A percentile compares a stretch with the other conserved stretches of the same genome.
Conservation (phyloP, 257 asterid species). For the Verbascum thapsus region DNA sequence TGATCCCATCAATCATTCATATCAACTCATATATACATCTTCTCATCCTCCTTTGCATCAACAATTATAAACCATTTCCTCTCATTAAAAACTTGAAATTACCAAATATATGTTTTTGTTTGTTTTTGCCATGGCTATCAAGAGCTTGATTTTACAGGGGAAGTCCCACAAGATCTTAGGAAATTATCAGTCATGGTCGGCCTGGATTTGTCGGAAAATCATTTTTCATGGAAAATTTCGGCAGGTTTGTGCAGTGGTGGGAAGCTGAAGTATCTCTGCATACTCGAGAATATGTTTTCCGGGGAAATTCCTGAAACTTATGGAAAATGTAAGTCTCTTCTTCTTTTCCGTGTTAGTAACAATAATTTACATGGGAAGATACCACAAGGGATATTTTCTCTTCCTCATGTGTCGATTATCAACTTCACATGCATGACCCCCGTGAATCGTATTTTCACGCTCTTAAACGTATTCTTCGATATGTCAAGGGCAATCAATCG, state of each 20-base stretch:
- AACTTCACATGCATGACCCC: no score
- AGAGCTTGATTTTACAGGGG: slow-evolving; percentile 57
- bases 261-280: slow-evolving; percentile 62
- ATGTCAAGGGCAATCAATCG: no score
- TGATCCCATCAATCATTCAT: slow-evolving; percentile 41
- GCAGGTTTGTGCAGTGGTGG: slow-evolving; percentile 69
- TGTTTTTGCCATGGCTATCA: no score
- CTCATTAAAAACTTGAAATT: not conserved
- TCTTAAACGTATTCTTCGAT: no score
- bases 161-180: slow-evolving; percentile 70
- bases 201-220: slow-evolving; percentile 85
- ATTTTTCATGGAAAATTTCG: slow-evolving; percentile 65
- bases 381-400: slow-evolving; percentile 67
- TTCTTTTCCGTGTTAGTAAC: slow-evolving; percentile 73
- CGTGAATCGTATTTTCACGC: no score
- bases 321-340: slow-evolving; percentile 58
- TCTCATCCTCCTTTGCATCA: no score
- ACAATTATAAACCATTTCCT: slow-evolving; percentile 16
- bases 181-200: slow-evolving; percentile 52
- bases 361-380: slow-evolving; percentile 64
- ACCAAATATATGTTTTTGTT: no score
- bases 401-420: slow-evolving; percentile 71
- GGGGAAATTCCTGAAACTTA: slow-evolving; percentile 72
- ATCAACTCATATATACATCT: slow-evolving; percentile 48
- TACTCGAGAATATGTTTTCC: slow-evolving; percentile 61